Conservation (phyloP, 1,139 yeast genomes). For the Lodderomyces jiufengensis region DNA sequence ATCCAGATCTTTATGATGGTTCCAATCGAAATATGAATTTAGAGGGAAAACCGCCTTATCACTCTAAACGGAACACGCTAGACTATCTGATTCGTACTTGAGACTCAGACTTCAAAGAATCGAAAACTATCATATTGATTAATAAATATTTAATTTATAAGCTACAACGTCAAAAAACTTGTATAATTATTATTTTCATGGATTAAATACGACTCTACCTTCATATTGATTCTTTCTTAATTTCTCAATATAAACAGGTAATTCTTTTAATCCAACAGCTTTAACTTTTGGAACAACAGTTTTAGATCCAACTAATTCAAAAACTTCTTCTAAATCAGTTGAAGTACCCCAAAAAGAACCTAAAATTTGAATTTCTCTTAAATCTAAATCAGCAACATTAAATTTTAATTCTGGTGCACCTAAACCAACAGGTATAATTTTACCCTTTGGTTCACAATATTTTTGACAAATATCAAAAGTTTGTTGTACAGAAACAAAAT, state of each 20-base stretch:
- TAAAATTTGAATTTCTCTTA: conserved; percentile 34
- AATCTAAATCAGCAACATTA: conserved; percentile 29
- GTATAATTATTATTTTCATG: conserved; percentile 14
- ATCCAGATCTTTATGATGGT: too few relatives aligned
- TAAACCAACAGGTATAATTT: conserved; percentile 39
- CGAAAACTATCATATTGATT: too few relatives aligned
- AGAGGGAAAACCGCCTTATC: too few relatives aligned
- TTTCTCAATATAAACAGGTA: conserved; percentile 32
- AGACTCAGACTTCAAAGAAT: too few relatives aligned
- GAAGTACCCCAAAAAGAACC: conserved; percentile 44
- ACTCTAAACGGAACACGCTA: too few relatives aligned
- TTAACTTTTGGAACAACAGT: conserved; percentile 33
- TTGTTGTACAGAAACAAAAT: conserved; percentile 37
- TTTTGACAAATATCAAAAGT: conserved; percentile 30
- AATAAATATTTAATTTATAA: too few relatives aligned
- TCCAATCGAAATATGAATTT: too few relatives aligned
- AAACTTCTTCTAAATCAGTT: conserved; percentile 35
- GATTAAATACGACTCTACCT: conserved; percentile 40
- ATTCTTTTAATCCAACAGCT: conserved; percentile 27
- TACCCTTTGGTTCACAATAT: conserved; percentile 30
- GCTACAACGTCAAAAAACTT: too few relatives aligned
- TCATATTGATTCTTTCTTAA: conserved; percentile 33
- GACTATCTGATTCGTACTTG: too few relatives aligned
- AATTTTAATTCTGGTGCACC: conserved; percentile 27
- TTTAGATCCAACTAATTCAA: conserved; percentile 37